Evolutionary conservation across 2,329 filamentous ascomycete species (phyloP).

Genomic region (Orbilia ellipsospora): DNA sequence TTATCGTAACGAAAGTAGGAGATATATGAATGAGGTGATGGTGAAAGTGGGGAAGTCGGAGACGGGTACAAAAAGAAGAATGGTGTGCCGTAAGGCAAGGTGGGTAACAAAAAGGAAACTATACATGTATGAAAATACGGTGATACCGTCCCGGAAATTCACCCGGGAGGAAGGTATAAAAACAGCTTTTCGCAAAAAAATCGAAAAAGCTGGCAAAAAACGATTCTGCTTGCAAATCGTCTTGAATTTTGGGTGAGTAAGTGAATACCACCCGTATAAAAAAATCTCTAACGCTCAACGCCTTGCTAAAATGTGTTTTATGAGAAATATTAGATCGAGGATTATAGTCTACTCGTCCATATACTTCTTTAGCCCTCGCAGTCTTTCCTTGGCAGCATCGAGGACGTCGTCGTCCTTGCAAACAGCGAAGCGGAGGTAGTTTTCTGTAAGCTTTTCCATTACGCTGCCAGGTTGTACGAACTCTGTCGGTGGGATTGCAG

Average conservation of each 20-base stretch:
- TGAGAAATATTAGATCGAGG: constrained; percentile 9
- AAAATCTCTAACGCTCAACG: constrained; percentile 5
- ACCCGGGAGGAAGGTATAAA: not conserved
- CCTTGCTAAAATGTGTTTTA: not conserved
- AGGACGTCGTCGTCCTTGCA: constrained; percentile 92
- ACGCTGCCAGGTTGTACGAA: constrained; percentile 87
- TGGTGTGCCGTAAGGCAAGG: constrained; percentile 43
- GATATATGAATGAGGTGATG: constrained; percentile 40
- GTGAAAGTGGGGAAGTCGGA: constrained; percentile 15
- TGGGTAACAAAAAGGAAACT: constrained; percentile 18
- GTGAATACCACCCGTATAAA: not conserved
- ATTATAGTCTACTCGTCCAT: constrained; percentile 63
- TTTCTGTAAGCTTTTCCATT: constrained; percentile 79
- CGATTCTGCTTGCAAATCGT: not conserved
- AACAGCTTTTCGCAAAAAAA: not conserved
- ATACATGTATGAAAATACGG: constrained; percentile 34
- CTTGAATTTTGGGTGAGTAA: not conserved
- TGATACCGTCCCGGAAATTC: not conserved
- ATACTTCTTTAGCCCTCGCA: constrained; percentile 78
- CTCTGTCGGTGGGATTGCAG: constrained; percentile 94
- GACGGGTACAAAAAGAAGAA: constrained; percentile 39
- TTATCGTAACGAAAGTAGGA: constrained; percentile 35
- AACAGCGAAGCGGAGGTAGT: constrained; percentile 86
- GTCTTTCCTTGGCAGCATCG: constrained; percentile 79
- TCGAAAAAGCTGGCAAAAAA: not conserved